phyloP scores from a whole-genome alignment of 1,284 basidiomycete species.

The Irpex lacteus region DNA sequence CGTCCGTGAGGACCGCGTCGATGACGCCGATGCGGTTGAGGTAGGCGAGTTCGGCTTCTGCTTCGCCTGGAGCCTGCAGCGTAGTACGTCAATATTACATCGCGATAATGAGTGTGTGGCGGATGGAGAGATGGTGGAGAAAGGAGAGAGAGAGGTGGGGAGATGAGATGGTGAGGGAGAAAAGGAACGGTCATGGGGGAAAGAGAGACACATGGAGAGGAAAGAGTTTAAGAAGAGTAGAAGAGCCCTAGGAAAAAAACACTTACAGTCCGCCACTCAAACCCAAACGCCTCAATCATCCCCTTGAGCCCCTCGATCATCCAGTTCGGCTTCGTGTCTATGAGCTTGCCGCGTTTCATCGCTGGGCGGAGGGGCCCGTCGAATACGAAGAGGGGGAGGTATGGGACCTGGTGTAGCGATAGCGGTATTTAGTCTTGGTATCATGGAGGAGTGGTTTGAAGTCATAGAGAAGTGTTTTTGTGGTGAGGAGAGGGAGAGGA shows the following conservation, averaged over 20 bases:
- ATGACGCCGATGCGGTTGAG: constrained; percentile 80
- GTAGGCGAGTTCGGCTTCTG: constrained; percentile 93
- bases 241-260: neutral
- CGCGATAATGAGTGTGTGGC: too few relatives aligned
- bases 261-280: constrained; percentile 78
- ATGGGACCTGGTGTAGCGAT: constrained; percentile 41
- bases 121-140: too few relatives aligned
- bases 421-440: too few relatives aligned
- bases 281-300: constrained; percentile 86
- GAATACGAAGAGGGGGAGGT: constrained; percentile 91
- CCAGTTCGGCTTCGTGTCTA: constrained; percentile 61
- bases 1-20: constrained; percentile 91
- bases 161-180: too few relatives aligned
- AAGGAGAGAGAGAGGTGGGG: too few relatives aligned
- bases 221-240: too few relatives aligned
- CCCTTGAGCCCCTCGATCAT: constrained; percentile 70
- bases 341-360: constrained; percentile 78
- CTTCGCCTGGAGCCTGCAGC: constrained; percentile 87
- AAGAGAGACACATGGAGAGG: too few relatives aligned
- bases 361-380: constrained; percentile 86
- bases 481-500: too few relatives aligned
- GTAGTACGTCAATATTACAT: too few relatives aligned
- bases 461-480: too few relatives aligned
- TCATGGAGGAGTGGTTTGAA: too few relatives aligned
- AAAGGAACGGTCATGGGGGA: too few relatives aligned